These are phyloP conservation scores for Apiotrichum laibachii DNA, from an alignment of 1,284 basidiomycete species.

Conservation along the genomic window DNA sequence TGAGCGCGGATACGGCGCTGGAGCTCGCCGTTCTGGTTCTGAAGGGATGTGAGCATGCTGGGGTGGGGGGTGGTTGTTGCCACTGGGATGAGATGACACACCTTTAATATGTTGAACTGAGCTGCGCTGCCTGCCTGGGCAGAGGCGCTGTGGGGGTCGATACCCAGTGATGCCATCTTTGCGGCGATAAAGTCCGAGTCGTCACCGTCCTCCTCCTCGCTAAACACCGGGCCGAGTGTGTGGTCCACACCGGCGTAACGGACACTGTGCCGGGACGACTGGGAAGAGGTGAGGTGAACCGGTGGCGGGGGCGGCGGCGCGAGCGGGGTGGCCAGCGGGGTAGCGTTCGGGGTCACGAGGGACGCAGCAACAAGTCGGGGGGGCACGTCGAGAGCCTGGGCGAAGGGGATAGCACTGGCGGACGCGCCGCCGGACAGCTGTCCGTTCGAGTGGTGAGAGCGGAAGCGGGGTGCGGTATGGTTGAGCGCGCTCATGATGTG, in stretches of 20 bases:
- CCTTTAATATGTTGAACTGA: too few species aligned
- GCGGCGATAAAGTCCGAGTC: constrained; percentile 44
- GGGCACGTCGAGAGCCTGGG: constrained; percentile 17
- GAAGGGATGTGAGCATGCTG: neutral
- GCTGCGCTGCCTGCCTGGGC: too few species aligned
- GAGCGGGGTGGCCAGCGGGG: constrained; percentile 15
- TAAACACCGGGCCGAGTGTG: constrained; percentile 44
- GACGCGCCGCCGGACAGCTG: neutral
- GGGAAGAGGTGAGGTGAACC: constrained; percentile 12
- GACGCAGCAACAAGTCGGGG: constrained; percentile 15
- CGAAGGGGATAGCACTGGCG: constrained; percentile 3
- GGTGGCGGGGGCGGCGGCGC: constrained; percentile 19
- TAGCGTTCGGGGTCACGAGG: constrained; percentile 8
- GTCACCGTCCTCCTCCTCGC: constrained; percentile 47
- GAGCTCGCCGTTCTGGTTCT: constrained; percentile 8
- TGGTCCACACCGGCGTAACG: constrained; percentile 37
- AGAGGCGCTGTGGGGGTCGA: constrained; percentile 24
- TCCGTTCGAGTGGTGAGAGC: constrained; percentile 6
- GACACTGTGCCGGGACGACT: constrained; percentile 7
- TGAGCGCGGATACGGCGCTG: constrained; percentile 20
- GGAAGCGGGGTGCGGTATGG: constrained; percentile 22
- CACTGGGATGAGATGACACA: neutral
- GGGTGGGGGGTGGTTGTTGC: neutral
- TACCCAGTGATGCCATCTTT: constrained; percentile 38
- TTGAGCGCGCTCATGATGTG: constrained; percentile 21